Base-by-base conservation (phyloP, 2,329 filamentous ascomycete species). In the Penicillium sp. region DNA sequence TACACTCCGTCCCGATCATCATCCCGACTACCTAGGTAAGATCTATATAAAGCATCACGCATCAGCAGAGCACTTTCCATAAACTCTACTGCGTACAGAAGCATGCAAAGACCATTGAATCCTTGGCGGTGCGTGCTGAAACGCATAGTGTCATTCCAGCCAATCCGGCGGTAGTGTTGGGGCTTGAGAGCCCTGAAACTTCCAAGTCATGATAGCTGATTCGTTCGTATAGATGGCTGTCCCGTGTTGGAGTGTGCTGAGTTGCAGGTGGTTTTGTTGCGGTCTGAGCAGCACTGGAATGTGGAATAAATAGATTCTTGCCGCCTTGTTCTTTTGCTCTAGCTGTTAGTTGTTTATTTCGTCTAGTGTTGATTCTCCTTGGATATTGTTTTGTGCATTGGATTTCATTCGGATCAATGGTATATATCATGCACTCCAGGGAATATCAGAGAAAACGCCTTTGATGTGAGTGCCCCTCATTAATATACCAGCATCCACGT, bases 71-170 rank as follows among this genome's bases (percentile, higher is more conserved):
- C 15, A 18, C 15, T 18, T 2, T 18, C 15, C 1, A 18, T 18
- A 18, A 18, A 18, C 15, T 18, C 15, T 18, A n/a, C n/a, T n/a
- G n/a, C n/a, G n/a, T n/a, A 18, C 15, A 18, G 15, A 18, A 18
- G 15, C 15, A 18, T 18, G 15, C 15, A 18, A 23, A 44, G 43
- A 43, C 46, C 47, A 38, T 37, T 46, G 8, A 23, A 25, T 41
- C 42, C 57, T 56, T 60, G 56, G 56, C 54, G 24, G 49, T 49
- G 55, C 51, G 45, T 59, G 42, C 49, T 59, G 55, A 58, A 59
- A 58, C 55, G 28, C 29, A 25, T 15, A 35, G 27, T 9, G 0
- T 2, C n/a, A 9, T 20, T 9, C 42, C 29, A n/a, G 18, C 55
- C 55, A 59, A 56, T 58, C 44, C 37, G n/a, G 20, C 15, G 20